Evolutionary conservation across 2,329 filamentous ascomycete genomes (phyloP).

Genomic region (Aspergillus pseudoterreus): DNA sequence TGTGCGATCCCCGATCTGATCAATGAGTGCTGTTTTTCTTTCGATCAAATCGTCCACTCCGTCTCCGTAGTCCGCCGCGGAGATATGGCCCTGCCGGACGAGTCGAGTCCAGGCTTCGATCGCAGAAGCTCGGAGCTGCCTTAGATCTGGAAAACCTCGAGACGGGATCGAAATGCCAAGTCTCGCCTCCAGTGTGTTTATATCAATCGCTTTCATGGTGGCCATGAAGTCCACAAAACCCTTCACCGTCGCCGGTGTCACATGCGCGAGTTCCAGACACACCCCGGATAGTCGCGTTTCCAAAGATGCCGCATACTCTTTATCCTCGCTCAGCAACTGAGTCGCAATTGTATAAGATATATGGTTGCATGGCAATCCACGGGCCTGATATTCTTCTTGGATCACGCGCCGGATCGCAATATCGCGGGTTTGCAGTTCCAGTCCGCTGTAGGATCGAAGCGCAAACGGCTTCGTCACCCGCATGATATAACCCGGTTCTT

Average conservation of each 20-base stretch:
- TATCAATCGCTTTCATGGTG: neutral
- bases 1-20: neutral
- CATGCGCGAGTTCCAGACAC: neutral
- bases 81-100: neutral
- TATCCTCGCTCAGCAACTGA: neutral
- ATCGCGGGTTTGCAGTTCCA: neutral
- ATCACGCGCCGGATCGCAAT: neutral
- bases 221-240: neutral
- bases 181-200: neutral
- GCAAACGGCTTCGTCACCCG: neutral
- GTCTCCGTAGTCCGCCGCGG: no score
- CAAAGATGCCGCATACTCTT: neutral
- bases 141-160: neutral
- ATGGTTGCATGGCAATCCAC: neutral
- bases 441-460: neutral
- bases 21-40: slow-evolving; percentile 1
- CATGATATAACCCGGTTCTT: neutral
- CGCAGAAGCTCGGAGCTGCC: neutral
- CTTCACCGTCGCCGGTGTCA: neutral
- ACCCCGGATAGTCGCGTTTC: neutral
- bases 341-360: neutral
- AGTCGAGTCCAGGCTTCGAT: neutral
- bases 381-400: neutral
- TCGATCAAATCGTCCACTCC: neutral
- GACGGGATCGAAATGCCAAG: neutral